Percentiles rank a stretch among this genome's conserved stretches.
phyloP scores from a whole-genome alignment of 164 flowering plant genomes.

The Liquidambar formosana region DNA sequence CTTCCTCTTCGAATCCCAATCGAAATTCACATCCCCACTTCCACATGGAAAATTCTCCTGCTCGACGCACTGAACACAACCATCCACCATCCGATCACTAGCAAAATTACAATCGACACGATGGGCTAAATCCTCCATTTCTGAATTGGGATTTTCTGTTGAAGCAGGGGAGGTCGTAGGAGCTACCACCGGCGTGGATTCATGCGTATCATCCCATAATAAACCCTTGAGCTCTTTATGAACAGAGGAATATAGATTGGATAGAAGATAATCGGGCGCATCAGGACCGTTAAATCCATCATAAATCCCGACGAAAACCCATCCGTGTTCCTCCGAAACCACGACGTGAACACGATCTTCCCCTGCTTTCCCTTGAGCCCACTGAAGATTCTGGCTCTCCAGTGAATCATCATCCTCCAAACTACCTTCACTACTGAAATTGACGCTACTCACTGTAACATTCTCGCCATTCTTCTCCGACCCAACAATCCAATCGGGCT shows the following conservation, averaged over 20 bases:
- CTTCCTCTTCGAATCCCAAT: constrained; percentile 20
- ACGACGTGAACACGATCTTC: constrained; percentile 67
- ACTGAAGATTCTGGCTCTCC: constrained; percentile 56
- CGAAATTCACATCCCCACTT: constrained; percentile 21
- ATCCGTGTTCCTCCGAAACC: constrained; percentile 64
- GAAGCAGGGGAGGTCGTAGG: constrained; percentile 14
- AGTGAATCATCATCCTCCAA: constrained; percentile 57
- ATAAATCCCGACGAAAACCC: constrained; percentile 90
- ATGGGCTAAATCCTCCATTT: background rate
- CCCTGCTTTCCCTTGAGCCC: constrained; percentile 82
- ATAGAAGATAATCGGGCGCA: constrained; percentile 72
- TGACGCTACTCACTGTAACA: constrained; percentile 39
- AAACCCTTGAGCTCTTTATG: constrained; percentile 64
- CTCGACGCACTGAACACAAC: constrained; percentile 11
- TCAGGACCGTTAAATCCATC: constrained; percentile 99
- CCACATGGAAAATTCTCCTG: constrained; percentile 33
- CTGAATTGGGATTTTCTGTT: constrained; percentile 1
- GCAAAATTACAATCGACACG: background rate
- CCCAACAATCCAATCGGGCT: constrained; percentile 44
- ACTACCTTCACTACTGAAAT: constrained; percentile 61
- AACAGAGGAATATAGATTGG: constrained; percentile 53
- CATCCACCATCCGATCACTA: constrained; percentile 10
- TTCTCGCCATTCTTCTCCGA: constrained; percentile 27
- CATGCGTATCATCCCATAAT: constrained; percentile 36
- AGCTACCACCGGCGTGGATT: background rate